Base-by-base conservation (phyloP, 441 rosid species). In the Francoa sonchifolia region DNA sequence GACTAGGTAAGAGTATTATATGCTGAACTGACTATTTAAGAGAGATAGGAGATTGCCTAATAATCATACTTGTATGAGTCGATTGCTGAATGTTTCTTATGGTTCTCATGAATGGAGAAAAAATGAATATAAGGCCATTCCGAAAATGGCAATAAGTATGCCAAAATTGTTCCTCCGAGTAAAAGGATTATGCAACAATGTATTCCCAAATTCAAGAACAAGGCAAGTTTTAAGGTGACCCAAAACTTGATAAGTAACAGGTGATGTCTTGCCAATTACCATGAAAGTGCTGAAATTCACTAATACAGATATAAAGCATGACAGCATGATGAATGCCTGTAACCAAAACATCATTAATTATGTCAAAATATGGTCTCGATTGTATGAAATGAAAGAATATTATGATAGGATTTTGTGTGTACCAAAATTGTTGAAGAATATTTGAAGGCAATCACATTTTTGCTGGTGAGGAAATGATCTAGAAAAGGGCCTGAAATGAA, bases 241-340 rank as follows among this genome's bases (percentile, higher is more conserved):
- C 8, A 90, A 82, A 43, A 90, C 99, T 72, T 90, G 99, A 55
- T 90, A 90, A 9, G 99, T 85, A 14, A 90, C 96, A 0, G 99
- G 99, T 2, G 99, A 90, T 39, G 99, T 90, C 68, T 86, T 90
- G n/a, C 99, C 99, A 15, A 90, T 79, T 10, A 90, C 99, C 69
- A 90, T 61, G 54, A 90, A 90, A 0, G 99, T 90, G 58, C 99
- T 90, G 53, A 90, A 90, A 71, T 90, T 90, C 50, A 90, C 99
- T 4, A 93, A 60, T 35, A 90, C 99, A 17, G 99, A 61, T 58
- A 90, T 86, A 15, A 90, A 19, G 61, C 99, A 90, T 2, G 99
- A 90, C 2, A 90, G 61, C 16, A 73, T 57, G 59, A 90, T 86
- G 57, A 90, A 90, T 1, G 59, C 75, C 97, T 88, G 79, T 76